phyloP scores from a whole-genome alignment of 495 filamentous ascomycete genomes.

The Tuber melanosporum region DNA sequence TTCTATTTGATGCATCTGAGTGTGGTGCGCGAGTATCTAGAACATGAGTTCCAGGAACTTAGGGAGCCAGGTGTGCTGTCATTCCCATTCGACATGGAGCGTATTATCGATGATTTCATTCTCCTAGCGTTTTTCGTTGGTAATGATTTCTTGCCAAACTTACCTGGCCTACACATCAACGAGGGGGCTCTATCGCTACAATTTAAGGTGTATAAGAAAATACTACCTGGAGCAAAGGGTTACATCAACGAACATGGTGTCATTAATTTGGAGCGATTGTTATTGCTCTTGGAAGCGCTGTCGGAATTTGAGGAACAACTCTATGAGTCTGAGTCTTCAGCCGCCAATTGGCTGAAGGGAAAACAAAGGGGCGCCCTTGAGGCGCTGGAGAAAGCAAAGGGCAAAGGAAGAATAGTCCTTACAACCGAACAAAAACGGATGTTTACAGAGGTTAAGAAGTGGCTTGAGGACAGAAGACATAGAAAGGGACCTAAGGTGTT shows the following conservation, averaged over 20 bases:
- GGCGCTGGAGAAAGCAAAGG: slow-evolving; percentile 54
- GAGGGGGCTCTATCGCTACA: slow-evolving; percentile 91
- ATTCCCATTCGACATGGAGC: slow-evolving; percentile 88
- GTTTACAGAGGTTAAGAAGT: slow-evolving; percentile 75
- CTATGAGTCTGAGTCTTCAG: slow-evolving; percentile 83
- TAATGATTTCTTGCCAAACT: slow-evolving; percentile 96
- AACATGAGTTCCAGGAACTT: slow-evolving; percentile 92
- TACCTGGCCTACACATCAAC: slow-evolving; percentile 96
- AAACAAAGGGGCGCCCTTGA: slow-evolving; percentile 64
- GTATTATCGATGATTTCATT: slow-evolving; percentile 97
- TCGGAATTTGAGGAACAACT: slow-evolving; percentile 79
- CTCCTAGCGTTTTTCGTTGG: slow-evolving; percentile 99
- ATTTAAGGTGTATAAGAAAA: slow-evolving; percentile 93
- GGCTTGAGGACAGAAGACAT: slow-evolving; percentile 25
- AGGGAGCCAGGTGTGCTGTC: slow-evolving; percentile 65
- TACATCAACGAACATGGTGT: slow-evolving; percentile 95
- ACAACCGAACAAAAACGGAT: slow-evolving; percentile 74
- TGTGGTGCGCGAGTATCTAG: slow-evolving; percentile 93
- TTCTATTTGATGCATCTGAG: slow-evolving; percentile 97
- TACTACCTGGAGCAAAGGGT: slow-evolving; percentile 78
- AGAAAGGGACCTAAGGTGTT: slow-evolving; percentile 48
- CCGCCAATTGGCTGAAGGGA: slow-evolving; percentile 82
- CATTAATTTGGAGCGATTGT: slow-evolving; percentile 76
- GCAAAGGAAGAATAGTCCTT: slow-evolving; percentile 61
- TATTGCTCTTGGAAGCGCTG: slow-evolving; percentile 72